Base-by-base conservation (phyloP, 495 filamentous ascomycete genomes). In the Penicillium herquei region DNA sequence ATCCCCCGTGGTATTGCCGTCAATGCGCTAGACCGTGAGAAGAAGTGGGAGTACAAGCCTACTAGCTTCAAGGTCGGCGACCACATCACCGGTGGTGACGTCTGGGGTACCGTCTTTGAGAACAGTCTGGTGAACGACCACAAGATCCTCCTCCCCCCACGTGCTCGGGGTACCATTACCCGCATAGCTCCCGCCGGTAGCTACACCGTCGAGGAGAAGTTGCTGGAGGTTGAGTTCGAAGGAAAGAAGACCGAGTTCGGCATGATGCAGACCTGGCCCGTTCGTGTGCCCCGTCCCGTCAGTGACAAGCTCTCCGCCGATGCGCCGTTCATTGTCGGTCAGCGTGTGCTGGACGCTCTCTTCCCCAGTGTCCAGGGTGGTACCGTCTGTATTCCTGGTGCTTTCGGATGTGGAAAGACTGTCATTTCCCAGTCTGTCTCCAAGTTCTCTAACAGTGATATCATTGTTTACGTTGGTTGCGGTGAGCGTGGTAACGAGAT, bases 221-320 rank as follows among this genome's bases (percentile, higher is more conserved):
- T 99, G 57, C 77, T 99, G 64, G 95, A 98, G 75, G 78, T 98
- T 46, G 94, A 99, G 69, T 99, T 98, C 65, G 87, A 99, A 62
- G 94, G 95, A 58, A 90, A 91, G 76, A 96, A 92, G 83, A 84
- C 87, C 51, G 89, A 92, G 70, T 90, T 87, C 62, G 83, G 81
- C 64, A 98, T 99, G 94, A 96, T 98, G 93, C 94, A 99, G 71
- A 87, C 87, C 54, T 99, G 94, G 94, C 94, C 94, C n/a, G 94
- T 98, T 52, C 93, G 94, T 79, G 94, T 94, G 35, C 91, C 95
- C 42, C 86, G 94, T 59, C 94, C 94, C 13, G 84, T 86, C 16
- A 89, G 84, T 54, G 95, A 98, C 79, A 96, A 91, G 76, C 83
- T 95, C 55, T 84, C 91, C 21, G 89, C 92, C 59, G 81, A 91